Evolutionary conservation across 495 filamentous ascomycete species (phyloP).

Genomic region (Hypomontagnella monticulosa): DNA sequence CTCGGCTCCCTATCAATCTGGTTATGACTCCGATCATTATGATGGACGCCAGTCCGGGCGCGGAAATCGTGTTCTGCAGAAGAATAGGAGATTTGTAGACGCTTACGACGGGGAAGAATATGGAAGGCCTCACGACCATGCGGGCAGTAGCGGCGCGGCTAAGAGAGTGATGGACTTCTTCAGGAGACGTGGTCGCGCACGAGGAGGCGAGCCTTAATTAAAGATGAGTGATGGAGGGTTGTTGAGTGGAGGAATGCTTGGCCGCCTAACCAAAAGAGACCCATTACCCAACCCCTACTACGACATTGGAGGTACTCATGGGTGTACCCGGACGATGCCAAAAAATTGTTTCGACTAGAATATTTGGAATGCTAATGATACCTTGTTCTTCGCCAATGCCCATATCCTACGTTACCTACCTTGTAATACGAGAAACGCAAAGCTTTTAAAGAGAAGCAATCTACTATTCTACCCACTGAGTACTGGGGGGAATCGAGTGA

Average conservation of each 20-base stretch:
- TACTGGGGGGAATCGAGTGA: no score
- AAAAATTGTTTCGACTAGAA: conserved; percentile 27
- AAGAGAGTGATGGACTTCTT: conserved; percentile 99
- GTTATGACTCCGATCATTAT: conserved; percentile 51
- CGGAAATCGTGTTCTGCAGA: conserved; percentile 71
- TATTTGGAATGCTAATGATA: conserved; percentile 39
- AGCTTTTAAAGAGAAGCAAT: conserved; percentile 23
- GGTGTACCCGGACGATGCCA: conserved; percentile 19
- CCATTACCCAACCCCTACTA: conserved; percentile 15
- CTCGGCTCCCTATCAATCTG: conserved; percentile 48
- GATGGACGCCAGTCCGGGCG: conserved; percentile 44
- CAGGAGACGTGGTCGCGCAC: conserved; percentile 81
- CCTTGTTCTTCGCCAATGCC: conserved; percentile 32
- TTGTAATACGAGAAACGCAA: conserved; percentile 40
- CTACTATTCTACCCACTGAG: conserved; percentile 34
- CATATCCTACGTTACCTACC: conserved; percentile 36
- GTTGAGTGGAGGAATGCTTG: background rate
- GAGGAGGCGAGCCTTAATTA: conserved; percentile 63
- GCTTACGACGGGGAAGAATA: conserved; percentile 84
- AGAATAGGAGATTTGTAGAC: conserved; percentile 89
- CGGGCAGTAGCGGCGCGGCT: conserved; percentile 84
- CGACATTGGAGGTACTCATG: conserved; percentile 9
- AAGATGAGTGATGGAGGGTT: background rate
- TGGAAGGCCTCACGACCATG: conserved; percentile 67
- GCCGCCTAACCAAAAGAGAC: conserved; percentile 5